phyloP scores from a whole-genome alignment of 495 filamentous ascomycete species.

The Tuber aestivum region DNA sequence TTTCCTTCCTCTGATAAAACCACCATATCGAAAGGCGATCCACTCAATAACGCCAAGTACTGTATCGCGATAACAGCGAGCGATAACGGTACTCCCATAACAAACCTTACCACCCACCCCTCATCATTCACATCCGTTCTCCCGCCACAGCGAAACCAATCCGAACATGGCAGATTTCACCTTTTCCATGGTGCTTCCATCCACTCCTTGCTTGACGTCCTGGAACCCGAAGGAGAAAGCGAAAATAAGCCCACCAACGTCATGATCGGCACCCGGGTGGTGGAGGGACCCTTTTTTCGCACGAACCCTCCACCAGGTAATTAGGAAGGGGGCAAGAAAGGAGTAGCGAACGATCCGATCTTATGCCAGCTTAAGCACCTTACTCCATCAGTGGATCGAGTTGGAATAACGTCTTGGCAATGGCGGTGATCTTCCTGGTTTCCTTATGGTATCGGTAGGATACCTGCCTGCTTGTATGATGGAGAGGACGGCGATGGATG shows the following conservation, averaged over 20 bases:
- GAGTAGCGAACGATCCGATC: not conserved
- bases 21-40: not conserved
- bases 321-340: not conserved
- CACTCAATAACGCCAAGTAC: not conserved
- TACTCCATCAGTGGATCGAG: not conserved
- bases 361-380: not conserved
- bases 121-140: not conserved
- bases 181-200: not conserved
- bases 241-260: not conserved
- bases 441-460: not conserved
- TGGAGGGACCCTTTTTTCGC: not conserved
- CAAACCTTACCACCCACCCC: not conserved
- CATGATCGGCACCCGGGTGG: not conserved
- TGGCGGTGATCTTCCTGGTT: not conserved
- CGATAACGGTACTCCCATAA: not conserved
- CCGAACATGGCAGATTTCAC: not conserved
- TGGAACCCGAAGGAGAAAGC: not conserved
- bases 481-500: not conserved
- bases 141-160: not conserved
- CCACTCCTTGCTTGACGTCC: not conserved
- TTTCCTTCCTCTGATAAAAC: not conserved
- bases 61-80: not conserved
- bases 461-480: too few species aligned
- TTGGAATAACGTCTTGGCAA: not conserved
- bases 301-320: not conserved